Percentiles rank a stretch among this genome's conserved stretches.
phyloP scores from a whole-genome alignment of 441 rosid genomes.

The Brassica hybrid region DNA sequence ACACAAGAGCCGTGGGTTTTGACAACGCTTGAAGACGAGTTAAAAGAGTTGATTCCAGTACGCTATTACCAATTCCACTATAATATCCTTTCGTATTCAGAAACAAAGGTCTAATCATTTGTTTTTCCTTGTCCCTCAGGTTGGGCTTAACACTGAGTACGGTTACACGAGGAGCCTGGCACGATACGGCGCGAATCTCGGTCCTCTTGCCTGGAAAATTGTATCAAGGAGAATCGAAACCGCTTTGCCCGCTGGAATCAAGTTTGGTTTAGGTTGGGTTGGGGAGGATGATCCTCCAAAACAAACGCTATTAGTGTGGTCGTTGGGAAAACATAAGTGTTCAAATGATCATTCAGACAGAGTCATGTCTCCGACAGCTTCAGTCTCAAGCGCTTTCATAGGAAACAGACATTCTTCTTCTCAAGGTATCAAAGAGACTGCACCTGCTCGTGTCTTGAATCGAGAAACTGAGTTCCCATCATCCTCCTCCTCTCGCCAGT shows the following conservation, averaged over 20 bases:
- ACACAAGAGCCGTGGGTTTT: slow-evolving; percentile 50
- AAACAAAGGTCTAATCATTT: slow-evolving; percentile 9
- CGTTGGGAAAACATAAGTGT: slow-evolving; percentile 42
- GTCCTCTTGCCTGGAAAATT: slow-evolving; percentile 64
- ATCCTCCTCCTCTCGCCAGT: slow-evolving; percentile 38
- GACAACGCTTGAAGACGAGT: too few relatives aligned
- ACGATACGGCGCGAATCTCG: slow-evolving; percentile 62
- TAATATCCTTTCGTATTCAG: background rate
- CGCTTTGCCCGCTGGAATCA: slow-evolving; percentile 53
- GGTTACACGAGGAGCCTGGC: slow-evolving; percentile 75
- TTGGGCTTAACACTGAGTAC: slow-evolving; percentile 66
- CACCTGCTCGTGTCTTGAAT: slow-evolving; percentile 39
- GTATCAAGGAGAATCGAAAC: slow-evolving; percentile 55
- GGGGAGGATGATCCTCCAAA: slow-evolving; percentile 50
- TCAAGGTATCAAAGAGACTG: slow-evolving; percentile 42
- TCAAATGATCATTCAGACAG: slow-evolving; percentile 44
- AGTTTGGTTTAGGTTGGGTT: slow-evolving; percentile 68
- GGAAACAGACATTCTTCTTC: slow-evolving; percentile 42
- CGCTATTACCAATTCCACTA: slow-evolving; percentile 21
- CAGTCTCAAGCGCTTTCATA: slow-evolving; percentile 40
- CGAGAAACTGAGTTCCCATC: slow-evolving; percentile 45
- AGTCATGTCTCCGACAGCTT: slow-evolving; percentile 45
- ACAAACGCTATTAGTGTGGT: slow-evolving; percentile 23
- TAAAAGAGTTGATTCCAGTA: slow-evolving; percentile 69
- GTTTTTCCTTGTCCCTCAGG: slow-evolving; percentile 49